Conservation (phyloP, 2,329 filamentous ascomycete species). For the Phaeophleospora eucalypticola region DNA sequence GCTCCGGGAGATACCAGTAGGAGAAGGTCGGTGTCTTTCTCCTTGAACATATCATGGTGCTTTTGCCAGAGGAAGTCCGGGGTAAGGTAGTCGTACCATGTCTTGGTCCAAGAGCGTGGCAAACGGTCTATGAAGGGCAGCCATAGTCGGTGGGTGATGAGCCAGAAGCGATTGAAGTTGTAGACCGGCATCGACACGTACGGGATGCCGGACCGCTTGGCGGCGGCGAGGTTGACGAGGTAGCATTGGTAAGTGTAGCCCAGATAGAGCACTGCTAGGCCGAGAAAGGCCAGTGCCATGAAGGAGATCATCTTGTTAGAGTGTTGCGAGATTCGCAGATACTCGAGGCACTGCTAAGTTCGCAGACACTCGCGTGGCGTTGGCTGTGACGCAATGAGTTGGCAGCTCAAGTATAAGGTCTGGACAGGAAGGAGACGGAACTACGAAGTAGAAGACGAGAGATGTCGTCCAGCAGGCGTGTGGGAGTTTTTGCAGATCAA, state of each 20-base stretch:
- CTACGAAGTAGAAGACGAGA: no score
- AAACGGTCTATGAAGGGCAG: conserved; percentile 53
- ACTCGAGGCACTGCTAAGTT: no score
- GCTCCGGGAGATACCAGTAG: conserved; percentile 57
- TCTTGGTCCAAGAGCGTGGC: conserved; percentile 53
- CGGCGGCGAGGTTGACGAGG: conserved; percentile 39
- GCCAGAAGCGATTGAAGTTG: conserved; percentile 53
- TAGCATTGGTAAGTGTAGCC: conserved; percentile 36
- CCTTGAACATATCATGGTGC: conserved; percentile 55
- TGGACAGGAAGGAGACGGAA: no score
- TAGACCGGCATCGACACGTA: conserved; percentile 41
- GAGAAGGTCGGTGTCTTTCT: conserved; percentile 58
- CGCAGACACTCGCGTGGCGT: no score
- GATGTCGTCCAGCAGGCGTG: no score
- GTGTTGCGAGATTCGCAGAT: not conserved
- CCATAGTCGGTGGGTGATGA: conserved; percentile 53
- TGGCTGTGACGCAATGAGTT: no score
- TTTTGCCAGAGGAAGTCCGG: conserved; percentile 58
- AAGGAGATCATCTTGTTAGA: conserved; percentile 27
- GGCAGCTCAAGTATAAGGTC: no score
- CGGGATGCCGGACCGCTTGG: conserved; percentile 46
- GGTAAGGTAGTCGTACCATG: conserved; percentile 57
- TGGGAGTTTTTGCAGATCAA: no score
- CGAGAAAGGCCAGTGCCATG: conserved; percentile 25
- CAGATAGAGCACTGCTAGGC: conserved; percentile 34